phyloP scores from a whole-genome alignment of 2,329 filamentous ascomycete genomes.

The Sporothrix phasma region DNA sequence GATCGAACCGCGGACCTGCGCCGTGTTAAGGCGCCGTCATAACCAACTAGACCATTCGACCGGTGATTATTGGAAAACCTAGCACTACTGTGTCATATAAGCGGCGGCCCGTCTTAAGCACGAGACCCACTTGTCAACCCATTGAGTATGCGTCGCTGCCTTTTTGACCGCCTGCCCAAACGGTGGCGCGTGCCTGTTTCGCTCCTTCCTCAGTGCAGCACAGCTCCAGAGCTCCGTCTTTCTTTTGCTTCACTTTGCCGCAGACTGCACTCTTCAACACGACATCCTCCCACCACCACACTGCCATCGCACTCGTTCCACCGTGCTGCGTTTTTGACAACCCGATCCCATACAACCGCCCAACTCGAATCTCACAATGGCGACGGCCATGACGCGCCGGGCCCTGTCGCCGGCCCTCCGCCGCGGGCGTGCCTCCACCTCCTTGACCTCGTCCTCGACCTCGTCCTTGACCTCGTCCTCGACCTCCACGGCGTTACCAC shows the following conservation, averaged over 20 bases:
- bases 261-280: background rate
- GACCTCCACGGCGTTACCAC: background rate
- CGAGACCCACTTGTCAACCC: background rate
- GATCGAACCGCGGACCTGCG: slow-evolving; percentile 16
- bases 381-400: slow-evolving; percentile 22
- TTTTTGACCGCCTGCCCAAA: background rate
- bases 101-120: background rate
- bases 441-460: background rate
- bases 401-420: slow-evolving; percentile 20
- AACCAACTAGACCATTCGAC: slow-evolving; percentile 17
- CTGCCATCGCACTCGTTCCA: background rate
- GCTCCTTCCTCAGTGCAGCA: background rate
- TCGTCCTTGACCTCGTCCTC: background rate
- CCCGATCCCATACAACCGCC: background rate
- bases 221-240: background rate
- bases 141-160: slow-evolving; percentile 16
- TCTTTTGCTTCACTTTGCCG: background rate
- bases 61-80: background rate
- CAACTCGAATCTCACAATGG: slow-evolving; percentile 18
- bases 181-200: background rate
- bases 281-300: background rate
- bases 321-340: background rate
- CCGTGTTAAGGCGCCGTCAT: slow-evolving; percentile 17
- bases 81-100: background rate
- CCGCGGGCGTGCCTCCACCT: slow-evolving; percentile 12